Evolutionary conservation across 2,329 filamentous ascomycete genomes (phyloP).

Genomic region (Fusarium tanahbumbuense): DNA sequence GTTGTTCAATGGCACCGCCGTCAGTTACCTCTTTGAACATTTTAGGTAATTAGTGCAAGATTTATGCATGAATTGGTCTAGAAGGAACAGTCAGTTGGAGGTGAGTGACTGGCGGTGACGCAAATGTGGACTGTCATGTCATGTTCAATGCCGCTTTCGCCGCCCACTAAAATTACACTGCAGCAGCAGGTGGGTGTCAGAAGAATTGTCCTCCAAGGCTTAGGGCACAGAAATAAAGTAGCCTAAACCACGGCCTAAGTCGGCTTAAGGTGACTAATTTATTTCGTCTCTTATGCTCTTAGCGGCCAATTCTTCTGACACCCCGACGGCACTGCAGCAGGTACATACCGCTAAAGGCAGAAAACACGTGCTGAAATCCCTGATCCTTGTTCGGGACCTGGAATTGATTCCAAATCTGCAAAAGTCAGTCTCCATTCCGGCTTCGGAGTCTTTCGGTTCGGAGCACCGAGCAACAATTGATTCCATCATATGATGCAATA

Average conservation of each 20-base stretch:
- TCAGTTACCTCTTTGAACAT: not conserved
- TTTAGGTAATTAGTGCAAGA: conserved; percentile 22
- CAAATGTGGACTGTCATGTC: conserved; percentile 16
- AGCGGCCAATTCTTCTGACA: too few relatives aligned
- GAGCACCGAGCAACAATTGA: conserved; percentile 1
- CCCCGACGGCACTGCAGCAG: too few relatives aligned
- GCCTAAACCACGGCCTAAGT: too few relatives aligned
- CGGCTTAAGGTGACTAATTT: too few relatives aligned
- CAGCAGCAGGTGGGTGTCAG: too few relatives aligned
- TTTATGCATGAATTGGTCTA: not conserved
- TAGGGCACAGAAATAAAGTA: too few relatives aligned
- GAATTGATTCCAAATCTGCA: conserved; percentile 26
- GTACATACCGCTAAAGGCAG: too few relatives aligned
- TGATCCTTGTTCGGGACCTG: conserved; percentile 1
- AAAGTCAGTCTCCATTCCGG: not conserved
- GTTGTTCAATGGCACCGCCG: not conserved
- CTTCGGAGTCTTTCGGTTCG: conserved; percentile 21
- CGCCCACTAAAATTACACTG: conserved; percentile 5
- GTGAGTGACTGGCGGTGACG: conserved; percentile 27
- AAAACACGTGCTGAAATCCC: conserved; percentile 20
- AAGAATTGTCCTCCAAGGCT: too few relatives aligned
- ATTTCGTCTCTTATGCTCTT: too few relatives aligned
- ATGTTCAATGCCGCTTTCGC: conserved; percentile 7
- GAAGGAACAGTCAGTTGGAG: too few relatives aligned
- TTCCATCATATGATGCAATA: not conserved